phyloP scores from a whole-genome alignment of 2,329 filamentous ascomycete genomes.

The Alternaria alternata region DNA sequence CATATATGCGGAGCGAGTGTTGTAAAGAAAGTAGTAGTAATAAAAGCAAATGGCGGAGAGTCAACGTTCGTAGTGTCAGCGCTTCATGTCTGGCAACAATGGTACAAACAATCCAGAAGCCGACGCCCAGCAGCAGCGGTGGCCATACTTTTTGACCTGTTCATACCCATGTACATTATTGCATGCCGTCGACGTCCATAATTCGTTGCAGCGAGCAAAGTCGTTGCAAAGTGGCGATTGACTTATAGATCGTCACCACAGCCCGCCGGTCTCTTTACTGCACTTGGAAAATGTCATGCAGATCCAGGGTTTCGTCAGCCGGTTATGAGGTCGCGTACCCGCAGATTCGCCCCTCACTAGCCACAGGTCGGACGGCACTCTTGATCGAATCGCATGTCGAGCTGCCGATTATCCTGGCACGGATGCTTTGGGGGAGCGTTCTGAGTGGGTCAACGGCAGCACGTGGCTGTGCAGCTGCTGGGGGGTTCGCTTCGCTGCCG shows the following conservation, averaged over 20 bases:
- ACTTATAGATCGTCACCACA: constrained; percentile 31
- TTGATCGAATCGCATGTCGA: constrained; percentile 26
- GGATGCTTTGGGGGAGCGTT: background rate
- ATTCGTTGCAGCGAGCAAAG: constrained; percentile 23
- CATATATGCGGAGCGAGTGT: constrained; percentile 32
- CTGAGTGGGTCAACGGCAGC: constrained; percentile 14
- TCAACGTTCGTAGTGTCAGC: constrained; percentile 14
- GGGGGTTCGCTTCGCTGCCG: constrained; percentile 21
- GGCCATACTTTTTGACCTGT: constrained; percentile 25
- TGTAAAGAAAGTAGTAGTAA: constrained; percentile 14
- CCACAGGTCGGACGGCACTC: constrained; percentile 34
- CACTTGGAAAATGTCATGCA: constrained; percentile 21
- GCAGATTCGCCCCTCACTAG: constrained; percentile 38
- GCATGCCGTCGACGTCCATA: constrained; percentile 13
- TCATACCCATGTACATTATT: constrained; percentile 22
- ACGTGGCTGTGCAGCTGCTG: constrained; percentile 16
- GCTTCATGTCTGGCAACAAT: constrained; percentile 22
- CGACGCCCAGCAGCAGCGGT: constrained; percentile 15
- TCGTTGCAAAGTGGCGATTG: constrained; percentile 31
- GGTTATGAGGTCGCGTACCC: constrained; percentile 14
- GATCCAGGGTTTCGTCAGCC: constrained; percentile 40
- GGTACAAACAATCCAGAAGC: background rate
- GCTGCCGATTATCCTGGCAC: constrained; percentile 8
- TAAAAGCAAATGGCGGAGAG: constrained; percentile 8
- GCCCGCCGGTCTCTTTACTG: constrained; percentile 25